Evolutionary conservation across 148 eudicot species (phyloP).

Genomic region (Cornus florida): DNA sequence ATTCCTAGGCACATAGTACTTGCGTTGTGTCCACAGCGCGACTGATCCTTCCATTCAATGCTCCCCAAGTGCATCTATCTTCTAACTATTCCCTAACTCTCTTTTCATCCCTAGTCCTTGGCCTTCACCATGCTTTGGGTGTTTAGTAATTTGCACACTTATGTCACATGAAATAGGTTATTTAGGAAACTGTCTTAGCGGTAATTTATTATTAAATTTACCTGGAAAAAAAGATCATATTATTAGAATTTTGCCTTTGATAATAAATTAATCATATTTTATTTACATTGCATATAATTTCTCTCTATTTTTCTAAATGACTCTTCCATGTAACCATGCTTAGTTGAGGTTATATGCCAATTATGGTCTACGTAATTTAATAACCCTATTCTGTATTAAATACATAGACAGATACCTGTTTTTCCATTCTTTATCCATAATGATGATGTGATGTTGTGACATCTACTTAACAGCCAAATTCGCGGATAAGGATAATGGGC

Average conservation of each 20-base stretch:
- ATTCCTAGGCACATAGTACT: background rate
- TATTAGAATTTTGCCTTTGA: background rate
- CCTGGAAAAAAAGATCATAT: background rate
- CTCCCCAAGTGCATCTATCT: background rate
- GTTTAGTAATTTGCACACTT: background rate
- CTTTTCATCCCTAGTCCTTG: background rate
- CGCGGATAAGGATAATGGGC: constrained; percentile 69
- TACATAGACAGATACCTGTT: background rate
- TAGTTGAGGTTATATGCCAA: background rate
- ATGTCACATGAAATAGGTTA: background rate
- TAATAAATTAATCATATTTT: background rate
- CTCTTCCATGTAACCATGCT: background rate
- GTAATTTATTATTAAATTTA: background rate
- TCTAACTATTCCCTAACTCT: background rate
- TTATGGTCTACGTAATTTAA: no score
- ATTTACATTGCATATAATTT: background rate
- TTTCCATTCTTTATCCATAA: background rate
- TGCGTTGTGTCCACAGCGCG: background rate
- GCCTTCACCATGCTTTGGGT: background rate
- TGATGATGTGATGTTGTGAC: background rate
- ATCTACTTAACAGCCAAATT: constrained; percentile 63
- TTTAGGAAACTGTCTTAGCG: background rate
- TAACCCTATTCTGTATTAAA: background rate
- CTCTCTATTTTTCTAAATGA: background rate
- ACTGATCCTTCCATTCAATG: background rate